Base-by-base conservation (phyloP, 2,329 filamentous ascomycete genomes). In the Fonsecaea pugnacius region DNA sequence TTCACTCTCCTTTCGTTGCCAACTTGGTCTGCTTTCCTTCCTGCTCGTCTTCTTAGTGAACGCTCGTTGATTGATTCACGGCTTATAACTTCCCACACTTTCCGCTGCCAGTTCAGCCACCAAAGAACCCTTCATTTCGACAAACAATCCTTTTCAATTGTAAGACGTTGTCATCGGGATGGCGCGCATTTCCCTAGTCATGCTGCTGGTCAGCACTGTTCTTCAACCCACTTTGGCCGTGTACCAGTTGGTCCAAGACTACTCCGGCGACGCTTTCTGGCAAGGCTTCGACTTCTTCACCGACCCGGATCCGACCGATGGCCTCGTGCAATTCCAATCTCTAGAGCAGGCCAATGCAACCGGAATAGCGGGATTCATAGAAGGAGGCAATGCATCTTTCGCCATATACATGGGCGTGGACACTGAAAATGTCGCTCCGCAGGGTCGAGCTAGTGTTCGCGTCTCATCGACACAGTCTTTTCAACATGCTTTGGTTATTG, bases 281-380 rank as follows among this genome's bases (percentile, higher is more conserved):
- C 73, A 79, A 51, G 77, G 79, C 60, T 84, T 84, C 70, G 76
- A 80, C 55, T 83, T 84, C 72, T 82, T 78, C 68, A 78, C 76
- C 4, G 76, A 75, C 1, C 58, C 75, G 2, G 82, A 84, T 69
- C 81, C 82, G 1, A 82, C 80, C 3, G 75, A 80, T 54, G 82
- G 82, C 24, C 83, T 79, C 67, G 82, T 84, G n/a, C 78, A 79
- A 66, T 84, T 82, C 67, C 72, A 79, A 55, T 74, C 79, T 59
- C 75, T 80, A 43, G 69, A 72, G 21, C 72, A 71, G n/a, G 79
- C 79, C 14, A 71, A 77, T 60, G 69, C 70, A 53, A 72, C 71
- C 2, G 77, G 75, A 4, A 69, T 81, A 27, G 69, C 69, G 38
- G 68, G 68, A 4, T 70, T 70, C 43, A 67, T 70, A 27, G 72